Evolutionary conservation across 305 asterid genomes (phyloP), one percentile per base, ranked within the genome.

Genomic region (Plantago coronopus): DNA sequence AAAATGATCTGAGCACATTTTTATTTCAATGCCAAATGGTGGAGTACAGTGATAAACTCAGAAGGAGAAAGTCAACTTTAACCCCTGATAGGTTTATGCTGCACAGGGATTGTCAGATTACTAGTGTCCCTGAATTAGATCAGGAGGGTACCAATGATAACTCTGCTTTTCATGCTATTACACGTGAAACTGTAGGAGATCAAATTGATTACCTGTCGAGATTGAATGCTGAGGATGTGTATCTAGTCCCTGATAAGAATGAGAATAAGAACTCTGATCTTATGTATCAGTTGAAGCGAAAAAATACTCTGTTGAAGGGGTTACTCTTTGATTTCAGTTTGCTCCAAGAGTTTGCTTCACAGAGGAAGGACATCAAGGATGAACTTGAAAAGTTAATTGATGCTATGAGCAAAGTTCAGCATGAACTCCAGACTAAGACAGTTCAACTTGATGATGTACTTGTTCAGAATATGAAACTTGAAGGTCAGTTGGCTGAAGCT

Each of bases 341-440:
- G 82, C 80, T 90, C 74, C 97, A 90, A 76, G 97, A 90, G 72
- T 87, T 86, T 68, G 82, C 90, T 63, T 81, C 89, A 70, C 69
- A 76, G 74, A 79, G 81, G 80, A 88, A 74, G 67, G 96, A 90
- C 64, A 71, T 76, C 68, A 82, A 73, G 68, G 88, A 83, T 78
- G 96, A 83, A 72, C 72, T 75, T 61, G 83, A 79, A 65, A 81
- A 75, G 84, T 76, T 83, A 68, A 72, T 64, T 53, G 59, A 54
- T 48, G 80, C 84, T 59, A 77, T 76, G 76, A 65, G 74, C 71
- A 75, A 74, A 65, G 83, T 76, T 69, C 87, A 75, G 79, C 65
- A 78, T 46, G 88, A 90, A 77, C 74, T 90, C 45, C 76, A 77
- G 74, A 60, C 69, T 66, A 87, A 80, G 79, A 76, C 69, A 40